Conservation (phyloP, 805 yeast species). For the Pichia californica region DNA sequence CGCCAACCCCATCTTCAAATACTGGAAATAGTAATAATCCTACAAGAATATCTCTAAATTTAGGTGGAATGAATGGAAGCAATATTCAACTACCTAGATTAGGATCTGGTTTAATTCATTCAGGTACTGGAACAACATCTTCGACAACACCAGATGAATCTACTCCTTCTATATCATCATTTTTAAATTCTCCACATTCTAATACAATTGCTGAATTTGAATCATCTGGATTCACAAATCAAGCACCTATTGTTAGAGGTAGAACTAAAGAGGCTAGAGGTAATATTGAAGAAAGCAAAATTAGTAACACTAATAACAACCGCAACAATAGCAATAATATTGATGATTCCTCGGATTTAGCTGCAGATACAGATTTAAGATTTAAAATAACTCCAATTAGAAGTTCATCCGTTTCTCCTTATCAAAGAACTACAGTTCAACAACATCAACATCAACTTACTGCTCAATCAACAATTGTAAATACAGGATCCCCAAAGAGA, state of each 20-base stretch:
- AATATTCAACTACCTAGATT: not conserved
- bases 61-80: not conserved
- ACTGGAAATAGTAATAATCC: not conserved
- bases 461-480: not conserved
- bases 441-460: not conserved
- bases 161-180: conserved; percentile 8
- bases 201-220: not conserved
- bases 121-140: not conserved
- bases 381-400: conserved; percentile 26
- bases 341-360: conserved; percentile 8
- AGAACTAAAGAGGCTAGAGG: conserved; percentile 8
- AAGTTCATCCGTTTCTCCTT: conserved; percentile 22
- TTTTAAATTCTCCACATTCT: conserved; percentile 1
- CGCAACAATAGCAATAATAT: too few species aligned
- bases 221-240: too few species aligned
- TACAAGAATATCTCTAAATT: too few species aligned
- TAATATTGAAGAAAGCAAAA: too few species aligned
- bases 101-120: not conserved
- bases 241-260: not conserved
- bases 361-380: conserved; percentile 22
- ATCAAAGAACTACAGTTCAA: not conserved
- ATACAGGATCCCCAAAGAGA: conserved; percentile 9
- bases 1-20: too few species aligned
- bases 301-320: too few species aligned
- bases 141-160: not conserved